These are phyloP conservation scores for Herpetospermum pedunculosum DNA, from an alignment of 306 rosid species.

Conservation along the genomic window DNA sequence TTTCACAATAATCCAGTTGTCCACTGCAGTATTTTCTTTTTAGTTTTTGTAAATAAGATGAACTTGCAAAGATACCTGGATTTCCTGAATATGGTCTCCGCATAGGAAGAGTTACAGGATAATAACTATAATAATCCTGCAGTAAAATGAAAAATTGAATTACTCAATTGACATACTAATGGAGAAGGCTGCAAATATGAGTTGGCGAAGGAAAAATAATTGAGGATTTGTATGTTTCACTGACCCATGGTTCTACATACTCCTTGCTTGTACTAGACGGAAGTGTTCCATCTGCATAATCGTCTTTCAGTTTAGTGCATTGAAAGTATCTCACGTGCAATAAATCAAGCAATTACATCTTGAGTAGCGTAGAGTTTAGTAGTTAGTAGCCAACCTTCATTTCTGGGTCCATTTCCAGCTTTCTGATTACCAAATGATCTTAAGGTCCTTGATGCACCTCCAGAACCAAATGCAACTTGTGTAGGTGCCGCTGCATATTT, in stretches of 20 bases:
- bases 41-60: not conserved
- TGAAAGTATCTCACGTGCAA: slow-evolving; percentile 17
- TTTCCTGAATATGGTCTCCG: slow-evolving; percentile 74
- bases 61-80: slow-evolving; percentile 48
- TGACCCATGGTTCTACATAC: slow-evolving; percentile 70
- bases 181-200: not conserved
- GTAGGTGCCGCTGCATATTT: slow-evolving; percentile 43
- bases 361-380: not conserved
- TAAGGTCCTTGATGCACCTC: slow-evolving; percentile 36
- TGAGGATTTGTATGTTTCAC: slow-evolving; percentile 13
- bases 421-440: slow-evolving; percentile 33
- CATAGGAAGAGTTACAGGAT: slow-evolving; percentile 62
- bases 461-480: slow-evolving; percentile 65
- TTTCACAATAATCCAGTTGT: not conserved
- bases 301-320: slow-evolving; percentile 4
- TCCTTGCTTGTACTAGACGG: slow-evolving; percentile 37
- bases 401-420: slow-evolving; percentile 13
- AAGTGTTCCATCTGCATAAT: slow-evolving; percentile 14
- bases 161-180: slow-evolving; percentile 8
- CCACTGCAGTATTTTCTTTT: not conserved
- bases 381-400: slow-evolving; percentile 19
- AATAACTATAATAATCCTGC: slow-evolving; percentile 55
- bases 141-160: slow-evolving; percentile 21
- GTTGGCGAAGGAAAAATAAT: not conserved
- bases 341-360: slow-evolving; percentile 3